Base-by-base conservation (phyloP, 345 rosid species). In the Lumnitzera littorea region DNA sequence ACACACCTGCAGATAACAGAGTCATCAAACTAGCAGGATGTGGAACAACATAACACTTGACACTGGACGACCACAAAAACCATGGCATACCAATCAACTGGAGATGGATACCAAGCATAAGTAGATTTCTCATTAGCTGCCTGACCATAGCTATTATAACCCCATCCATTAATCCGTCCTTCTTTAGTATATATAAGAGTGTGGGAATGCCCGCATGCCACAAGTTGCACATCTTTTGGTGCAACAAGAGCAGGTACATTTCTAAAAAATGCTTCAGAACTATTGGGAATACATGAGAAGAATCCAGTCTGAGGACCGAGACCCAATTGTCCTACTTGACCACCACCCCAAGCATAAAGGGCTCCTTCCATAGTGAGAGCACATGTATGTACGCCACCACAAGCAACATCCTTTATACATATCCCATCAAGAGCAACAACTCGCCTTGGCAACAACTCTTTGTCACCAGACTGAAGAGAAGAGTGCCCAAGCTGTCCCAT, bases 281-380 rank as follows among this genome's bases (percentile, higher is more conserved):
- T 87, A 57, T 74, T 73, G 55, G 95, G 83, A 75, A 69, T 56
- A 24, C 76, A 76, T 48, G 92, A 88, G 74, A 84, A 84, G 61
- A 86, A 75, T 56, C 85, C 82, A 27, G 79, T 70, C 48, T 83
- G 89, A 31, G 91, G 97, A 55, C 99, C 99, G 50, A 91, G 87
- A 56, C 97, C 99, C 56, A 94, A 65, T 66, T 94, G 96, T 61
- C 97, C 97, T 13, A 78, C 84, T 68, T 91, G 92, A 70, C 99
- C 80, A 70, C 95, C 88, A 57, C 96, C 99, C 96, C 99, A 94
- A 64, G 95, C 96, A 67, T 91, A 94, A 56, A 94, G 96, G 48
- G 96, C 92, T 53, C 95, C 96, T 58, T 74, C 73, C 51, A 58
- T 68, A 65, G 95, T 84, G 64, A 84, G 74, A 68, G 92, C 96